These are phyloP conservation scores for Penicillium sp. DNA, from an alignment of 2,329 filamentous ascomycete genomes.

Conservation along the genomic window DNA sequence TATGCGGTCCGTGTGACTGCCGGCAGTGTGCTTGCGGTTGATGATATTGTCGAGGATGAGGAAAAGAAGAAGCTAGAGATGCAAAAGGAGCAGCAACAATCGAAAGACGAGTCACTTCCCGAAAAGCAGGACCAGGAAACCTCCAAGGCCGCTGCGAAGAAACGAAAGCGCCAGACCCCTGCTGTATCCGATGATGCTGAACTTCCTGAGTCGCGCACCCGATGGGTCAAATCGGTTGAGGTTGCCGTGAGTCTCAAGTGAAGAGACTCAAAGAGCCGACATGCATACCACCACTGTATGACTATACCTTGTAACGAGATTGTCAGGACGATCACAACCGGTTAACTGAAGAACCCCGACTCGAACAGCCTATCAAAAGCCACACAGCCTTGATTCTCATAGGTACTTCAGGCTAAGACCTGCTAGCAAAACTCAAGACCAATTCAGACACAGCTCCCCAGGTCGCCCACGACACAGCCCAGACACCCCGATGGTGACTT, in stretches of 20 bases:
- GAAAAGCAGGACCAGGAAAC: not conserved
- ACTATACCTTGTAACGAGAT: not conserved
- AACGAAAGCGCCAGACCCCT: constrained; percentile 28
- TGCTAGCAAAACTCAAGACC: not conserved
- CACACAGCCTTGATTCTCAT: not conserved
- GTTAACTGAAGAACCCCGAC: not conserved
- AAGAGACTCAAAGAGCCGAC: constrained; percentile 7
- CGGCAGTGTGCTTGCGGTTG: constrained; percentile 58
- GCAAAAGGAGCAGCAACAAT: constrained; percentile 21
- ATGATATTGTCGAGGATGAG: constrained; percentile 56
- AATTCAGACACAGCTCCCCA: not conserved
- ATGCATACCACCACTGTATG: not conserved
- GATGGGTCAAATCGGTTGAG: constrained; percentile 51
- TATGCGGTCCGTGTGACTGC: constrained; percentile 56
- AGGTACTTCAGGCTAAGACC: not conserved
- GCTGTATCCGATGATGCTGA: constrained; percentile 30
- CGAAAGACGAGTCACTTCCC: constrained; percentile 11
- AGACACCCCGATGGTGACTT: not conserved
- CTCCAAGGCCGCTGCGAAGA: constrained; percentile 27
- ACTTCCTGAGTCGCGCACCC: constrained; percentile 45
- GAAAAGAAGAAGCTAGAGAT: constrained; percentile 29
- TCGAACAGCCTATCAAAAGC: not conserved
- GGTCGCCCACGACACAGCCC: not conserved
- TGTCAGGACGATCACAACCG: not conserved
- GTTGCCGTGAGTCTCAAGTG: constrained; percentile 45